Evolutionary conservation across 2,329 filamentous ascomycete species (phyloP), one percentile per base, ranked within the genome.

Genomic region (Pseudocercospora crystallina): DNA sequence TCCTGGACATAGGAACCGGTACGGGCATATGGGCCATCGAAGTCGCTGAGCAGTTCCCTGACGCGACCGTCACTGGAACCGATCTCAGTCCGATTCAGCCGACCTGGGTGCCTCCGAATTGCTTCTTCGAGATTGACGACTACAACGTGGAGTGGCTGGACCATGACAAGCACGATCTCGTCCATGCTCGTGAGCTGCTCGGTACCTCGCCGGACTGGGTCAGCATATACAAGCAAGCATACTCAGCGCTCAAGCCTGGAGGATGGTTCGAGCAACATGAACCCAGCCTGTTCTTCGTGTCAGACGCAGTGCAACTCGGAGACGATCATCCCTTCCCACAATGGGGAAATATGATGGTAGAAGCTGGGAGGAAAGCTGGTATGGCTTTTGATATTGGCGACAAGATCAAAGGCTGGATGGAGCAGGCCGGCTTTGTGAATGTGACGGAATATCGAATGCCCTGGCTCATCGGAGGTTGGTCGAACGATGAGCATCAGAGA

Each of bases 21-120:
- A 57, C 50, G 2, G 53, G 53, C n/a, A 56, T 56, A n/a, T 57
- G 50, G 54, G 40, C 46, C 11, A 55, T 62, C 14, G 61, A 62
- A 13, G 71, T 75, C 49, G 60, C 53, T 9, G 61, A 65, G 26
- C 39, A 53, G 17, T 56, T 47, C 35, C 61, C 61, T 33, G 46
- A 59, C 12, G 57, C 59, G 20, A 60, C 65, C 20, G 70, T 80
- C 34, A 71, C 70, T 3, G 77, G 76, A 34, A 73, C 70, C 8
- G 69, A 71, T 46, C 63, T 71, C 10, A 61, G 60, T 35, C 65
- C 67, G 11, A 69, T 68, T 4, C 70, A 71, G 47, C 69, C 69
- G 1, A 47, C 52, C 7, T 59, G 54, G 59, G 58, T 63, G 4
- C 70, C 70, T 0, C 65, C 70, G 12, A 72, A 71, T 46, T 65